phyloP scores from a whole-genome alignment of 1,284 basidiomycete species.

The Hortiboletus rubellus region DNA sequence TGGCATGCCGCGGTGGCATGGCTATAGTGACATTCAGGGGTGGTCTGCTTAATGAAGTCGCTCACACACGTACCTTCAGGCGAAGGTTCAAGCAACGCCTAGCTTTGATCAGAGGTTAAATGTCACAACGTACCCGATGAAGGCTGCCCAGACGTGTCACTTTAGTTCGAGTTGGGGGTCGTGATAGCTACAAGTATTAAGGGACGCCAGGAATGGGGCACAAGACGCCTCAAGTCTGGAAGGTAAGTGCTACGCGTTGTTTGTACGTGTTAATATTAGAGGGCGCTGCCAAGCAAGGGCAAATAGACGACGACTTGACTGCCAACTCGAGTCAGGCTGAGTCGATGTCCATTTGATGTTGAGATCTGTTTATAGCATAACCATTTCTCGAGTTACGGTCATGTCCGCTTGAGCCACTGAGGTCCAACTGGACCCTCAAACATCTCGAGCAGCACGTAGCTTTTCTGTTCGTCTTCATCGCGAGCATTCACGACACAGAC shows the following conservation, averaged over 20 bases:
- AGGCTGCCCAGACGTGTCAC: no score
- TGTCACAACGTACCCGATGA: no score
- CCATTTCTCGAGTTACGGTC: conserved; percentile 24
- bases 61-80: no score
- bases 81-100: no score
- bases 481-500: conserved; percentile 4
- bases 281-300: conserved; percentile 18
- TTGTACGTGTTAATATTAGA: conserved; percentile 24
- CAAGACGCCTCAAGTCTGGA: no score
- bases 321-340: conserved; percentile 11
- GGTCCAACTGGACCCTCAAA: conserved; percentile 64
- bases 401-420: conserved; percentile 74
- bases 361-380: conserved; percentile 12
- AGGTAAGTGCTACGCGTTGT: conserved; percentile 4
- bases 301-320: conserved; percentile 21
- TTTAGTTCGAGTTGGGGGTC: no score
- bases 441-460: conserved; percentile 41
- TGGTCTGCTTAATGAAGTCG: background rate
- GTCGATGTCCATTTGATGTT: conserved; percentile 8
- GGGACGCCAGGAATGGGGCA: no score
- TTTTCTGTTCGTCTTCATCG: conserved; percentile 21
- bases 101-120: no score
- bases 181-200: no score
- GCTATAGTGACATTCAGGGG: background rate
- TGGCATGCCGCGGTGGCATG: no score